A percentile compares a stretch with the other conserved stretches of the same genome.
These are phyloP conservation scores for Cercospora sp. DNA, from an alignment of 2,329 filamentous ascomycete species.

Conservation along the genomic window DNA sequence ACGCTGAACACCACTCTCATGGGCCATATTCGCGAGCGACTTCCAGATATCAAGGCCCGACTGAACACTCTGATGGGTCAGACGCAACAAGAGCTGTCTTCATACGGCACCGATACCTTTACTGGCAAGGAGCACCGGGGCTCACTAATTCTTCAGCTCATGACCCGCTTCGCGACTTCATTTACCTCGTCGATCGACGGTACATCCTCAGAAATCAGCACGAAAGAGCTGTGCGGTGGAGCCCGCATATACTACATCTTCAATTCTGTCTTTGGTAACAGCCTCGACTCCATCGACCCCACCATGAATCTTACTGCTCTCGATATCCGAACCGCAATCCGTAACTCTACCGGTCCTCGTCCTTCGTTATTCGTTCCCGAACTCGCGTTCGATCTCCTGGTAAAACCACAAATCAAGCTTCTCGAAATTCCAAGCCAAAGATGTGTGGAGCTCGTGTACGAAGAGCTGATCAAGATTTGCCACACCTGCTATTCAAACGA, in stretches of 20 bases:
- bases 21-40: conserved; percentile 89
- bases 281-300: conserved; percentile 91
- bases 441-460: conserved; percentile 96
- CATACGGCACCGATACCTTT: conserved; percentile 97
- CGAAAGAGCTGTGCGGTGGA: conserved; percentile 93
- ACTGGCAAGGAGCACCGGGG: conserved; percentile 95
- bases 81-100: conserved; percentile 95
- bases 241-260: conserved; percentile 98
- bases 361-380: conserved; percentile 97
- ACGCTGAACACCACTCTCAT: conserved; percentile 94
- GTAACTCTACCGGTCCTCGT: conserved; percentile 93
- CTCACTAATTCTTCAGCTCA: conserved; percentile 90
- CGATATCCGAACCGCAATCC: conserved; percentile 94
- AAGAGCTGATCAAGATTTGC: conserved; percentile 98
- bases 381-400: conserved; percentile 93
- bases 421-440: conserved; percentile 92
- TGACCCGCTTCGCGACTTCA: conserved; percentile 96
- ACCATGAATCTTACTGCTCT: conserved; percentile 91
- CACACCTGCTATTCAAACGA: conserved; percentile 97
- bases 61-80: conserved; percentile 99
- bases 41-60: conserved; percentile 97
- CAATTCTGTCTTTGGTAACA: conserved; percentile 97
- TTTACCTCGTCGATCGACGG: conserved; percentile 99
- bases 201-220: conserved; percentile 97
- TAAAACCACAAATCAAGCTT: conserved; percentile 98